Conservation (phyloP, 2,329 filamentous ascomycete species). For the Lecanicillium sp. region DNA sequence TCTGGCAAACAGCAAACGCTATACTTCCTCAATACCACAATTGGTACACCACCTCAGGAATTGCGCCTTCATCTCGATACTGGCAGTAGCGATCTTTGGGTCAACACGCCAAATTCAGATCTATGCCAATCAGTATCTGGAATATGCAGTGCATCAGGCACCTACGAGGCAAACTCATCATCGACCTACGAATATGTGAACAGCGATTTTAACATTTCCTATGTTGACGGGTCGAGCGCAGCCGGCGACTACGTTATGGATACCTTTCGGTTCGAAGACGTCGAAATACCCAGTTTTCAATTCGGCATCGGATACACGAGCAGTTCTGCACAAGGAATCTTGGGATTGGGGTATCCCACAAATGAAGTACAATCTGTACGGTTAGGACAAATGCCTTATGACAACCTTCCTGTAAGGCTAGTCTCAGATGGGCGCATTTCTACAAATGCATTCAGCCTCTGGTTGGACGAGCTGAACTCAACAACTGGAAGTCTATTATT, state of each 20-base stretch:
- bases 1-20: constrained; percentile 44
- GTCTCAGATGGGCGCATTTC: constrained; percentile 54
- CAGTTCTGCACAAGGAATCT: constrained; percentile 61
- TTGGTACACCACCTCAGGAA: constrained; percentile 56
- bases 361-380: constrained; percentile 71
- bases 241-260: constrained; percentile 76
- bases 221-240: constrained; percentile 75
- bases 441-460: constrained; percentile 66
- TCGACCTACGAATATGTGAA: constrained; percentile 71
- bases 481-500: constrained; percentile 65
- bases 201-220: constrained; percentile 78
- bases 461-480: constrained; percentile 65
- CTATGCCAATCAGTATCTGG: constrained; percentile 47
- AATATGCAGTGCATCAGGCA: constrained; percentile 56
- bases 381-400: constrained; percentile 49
- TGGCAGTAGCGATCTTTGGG: constrained; percentile 64
- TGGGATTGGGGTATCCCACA: constrained; percentile 75
- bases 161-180: constrained; percentile 64
- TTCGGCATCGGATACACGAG: constrained; percentile 68
- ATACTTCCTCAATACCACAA: constrained; percentile 56
- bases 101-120: constrained; percentile 57
- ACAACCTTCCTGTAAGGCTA: constrained; percentile 64
- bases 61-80: constrained; percentile 60
- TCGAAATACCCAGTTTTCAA: constrained; percentile 52
- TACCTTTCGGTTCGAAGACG: constrained; percentile 53